Conservation (phyloP, 257 asterid species). For the Lycium ferocissimum region DNA sequence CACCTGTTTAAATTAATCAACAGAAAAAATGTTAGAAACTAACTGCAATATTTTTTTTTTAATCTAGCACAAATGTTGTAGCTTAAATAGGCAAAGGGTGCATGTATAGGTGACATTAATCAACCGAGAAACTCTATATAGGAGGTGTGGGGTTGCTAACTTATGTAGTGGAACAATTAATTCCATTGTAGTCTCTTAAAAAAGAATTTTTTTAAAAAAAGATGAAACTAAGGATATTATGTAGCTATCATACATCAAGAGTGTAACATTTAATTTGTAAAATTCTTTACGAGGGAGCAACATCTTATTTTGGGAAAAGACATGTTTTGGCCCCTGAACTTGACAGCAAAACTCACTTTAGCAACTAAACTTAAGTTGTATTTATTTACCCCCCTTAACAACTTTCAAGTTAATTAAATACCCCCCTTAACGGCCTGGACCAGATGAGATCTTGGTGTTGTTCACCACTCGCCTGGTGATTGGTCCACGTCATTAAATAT, state of each 20-base stretch:
- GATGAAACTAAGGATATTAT: neutral
- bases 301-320: too few species aligned
- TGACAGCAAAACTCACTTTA: too few species aligned
- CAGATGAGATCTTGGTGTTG: too few species aligned
- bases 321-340: too few species aligned
- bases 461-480: too few species aligned
- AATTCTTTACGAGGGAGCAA: neutral
- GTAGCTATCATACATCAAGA: neutral
- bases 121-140: neutral
- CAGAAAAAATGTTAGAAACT: conserved; percentile 2
- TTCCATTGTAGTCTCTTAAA: neutral
- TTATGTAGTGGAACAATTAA: too few species aligned
- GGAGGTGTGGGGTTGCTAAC: neutral
- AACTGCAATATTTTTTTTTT: neutral
- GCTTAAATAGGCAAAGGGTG: neutral
- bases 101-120: neutral
- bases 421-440: too few species aligned
- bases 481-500: too few species aligned
- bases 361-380: too few species aligned
- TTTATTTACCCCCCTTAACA: too few species aligned
- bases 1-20: conserved; percentile 50
- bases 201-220: too few species aligned
- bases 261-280: neutral
- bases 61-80: neutral
- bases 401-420: too few species aligned